Base-by-base conservation (phyloP, 2,329 filamentous ascomycete species). In the Xylariaceae sp. region DNA sequence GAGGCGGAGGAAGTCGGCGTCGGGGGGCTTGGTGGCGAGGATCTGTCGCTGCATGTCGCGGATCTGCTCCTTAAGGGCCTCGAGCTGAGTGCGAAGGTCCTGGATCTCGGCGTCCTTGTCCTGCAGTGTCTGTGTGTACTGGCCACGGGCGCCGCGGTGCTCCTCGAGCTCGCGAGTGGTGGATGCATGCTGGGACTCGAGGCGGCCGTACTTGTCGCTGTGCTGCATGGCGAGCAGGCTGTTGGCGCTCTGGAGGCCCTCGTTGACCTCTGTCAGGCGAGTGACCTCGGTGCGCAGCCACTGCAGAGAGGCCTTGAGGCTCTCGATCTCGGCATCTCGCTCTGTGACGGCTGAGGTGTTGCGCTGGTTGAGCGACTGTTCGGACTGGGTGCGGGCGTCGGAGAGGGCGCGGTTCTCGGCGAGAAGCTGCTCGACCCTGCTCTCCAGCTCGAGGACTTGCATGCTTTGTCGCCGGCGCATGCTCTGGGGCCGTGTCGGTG, bases 391-490 rank as follows among this genome's bases (percentile, higher is more conserved):
- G 60, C 86, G 86, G 41, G 88, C 86, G 43, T 91, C 86, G 59
- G 82, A 78, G 27, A 99, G 82, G 54, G 83, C 74, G 49, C 86
- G 84, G 65, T 97, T 97, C 68, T 99, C 92, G 18, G 86, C 83
- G 38, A 87, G 76, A 57, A 99, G 77, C 68, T 92, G 86, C 60
- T 96, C 90, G 61, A 99, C 80, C 63, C 81, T 83, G 52, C 82
- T 78, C 75, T 97, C 90, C 65, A 99, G 84, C 63, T 99, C 92
- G 53, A 97, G 84, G 47, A 92, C 84, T 73, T 97, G 92, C 85
- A 97, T 92, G 78, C 92, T 97, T 72, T 96, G 94, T 66, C 92
- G 89, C 67, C 92, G 91, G 62, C 92, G 91, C 81, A 99, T 88
- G 76, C 90, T 96, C 66, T 91, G 90, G 62, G 94, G 91, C 71